Conservation (phyloP, 495 filamentous ascomycete species). For the Cairneyella variabilis region DNA sequence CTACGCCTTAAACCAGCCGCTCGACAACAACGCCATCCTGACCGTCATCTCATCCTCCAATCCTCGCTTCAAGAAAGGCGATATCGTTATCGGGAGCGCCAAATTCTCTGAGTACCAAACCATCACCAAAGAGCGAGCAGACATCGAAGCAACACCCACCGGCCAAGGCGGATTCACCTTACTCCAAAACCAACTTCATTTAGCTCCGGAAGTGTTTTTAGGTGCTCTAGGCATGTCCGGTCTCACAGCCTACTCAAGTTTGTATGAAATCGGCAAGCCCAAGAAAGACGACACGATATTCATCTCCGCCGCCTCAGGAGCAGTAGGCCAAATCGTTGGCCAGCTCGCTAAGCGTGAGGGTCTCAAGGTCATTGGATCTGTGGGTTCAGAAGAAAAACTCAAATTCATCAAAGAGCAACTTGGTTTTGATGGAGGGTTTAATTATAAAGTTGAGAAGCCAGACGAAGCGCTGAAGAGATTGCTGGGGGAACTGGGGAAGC, state of each 20-base stretch:
- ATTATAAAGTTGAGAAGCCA: slow-evolving; percentile 61
- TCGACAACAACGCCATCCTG: slow-evolving; percentile 52
- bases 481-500: slow-evolving; percentile 51
- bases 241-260: slow-evolving; percentile 72
- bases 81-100: slow-evolving; percentile 55
- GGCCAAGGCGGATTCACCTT: slow-evolving; percentile 33
- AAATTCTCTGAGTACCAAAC: slow-evolving; percentile 59
- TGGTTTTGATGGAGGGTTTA: slow-evolving; percentile 67
- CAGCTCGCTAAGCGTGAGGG: slow-evolving; percentile 87
- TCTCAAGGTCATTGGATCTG: slow-evolving; percentile 69
- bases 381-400: slow-evolving; percentile 63
- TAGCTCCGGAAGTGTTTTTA: slow-evolving; percentile 60
- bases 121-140: slow-evolving; percentile 29
- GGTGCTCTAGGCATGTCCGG: slow-evolving; percentile 85
- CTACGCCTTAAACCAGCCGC: slow-evolving; percentile 50
- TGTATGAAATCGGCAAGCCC: slow-evolving; percentile 79
- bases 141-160: slow-evolving; percentile 19
- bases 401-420: slow-evolving; percentile 62
- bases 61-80: slow-evolving; percentile 57
- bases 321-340: slow-evolving; percentile 80
- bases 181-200: slow-evolving; percentile 55
- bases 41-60: slow-evolving; percentile 63
- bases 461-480: slow-evolving; percentile 60
- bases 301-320: slow-evolving; percentile 73
- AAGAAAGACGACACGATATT: slow-evolving; percentile 88